These are phyloP conservation scores for Dalbergia oliveri DNA, from an alignment of 306 rosid genomes.

Conservation along the genomic window DNA sequence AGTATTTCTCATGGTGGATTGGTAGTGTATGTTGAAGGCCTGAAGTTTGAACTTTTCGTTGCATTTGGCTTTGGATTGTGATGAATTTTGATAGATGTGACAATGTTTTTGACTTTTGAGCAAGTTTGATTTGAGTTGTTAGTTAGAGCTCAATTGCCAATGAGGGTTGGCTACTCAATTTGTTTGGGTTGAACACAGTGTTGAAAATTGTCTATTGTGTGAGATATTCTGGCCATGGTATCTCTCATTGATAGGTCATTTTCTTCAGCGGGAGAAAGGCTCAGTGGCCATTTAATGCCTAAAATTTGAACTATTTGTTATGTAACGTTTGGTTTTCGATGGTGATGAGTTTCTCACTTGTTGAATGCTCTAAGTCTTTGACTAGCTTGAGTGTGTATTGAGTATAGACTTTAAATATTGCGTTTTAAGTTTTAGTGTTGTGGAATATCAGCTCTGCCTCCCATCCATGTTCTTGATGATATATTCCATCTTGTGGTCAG, in stretches of 20 bases:
- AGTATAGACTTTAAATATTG: background rate
- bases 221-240: background rate
- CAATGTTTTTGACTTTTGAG: background rate
- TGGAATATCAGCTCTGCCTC: slow-evolving; percentile 9
- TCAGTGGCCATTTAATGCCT: background rate
- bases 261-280: background rate
- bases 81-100: background rate
- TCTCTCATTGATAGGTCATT: background rate
- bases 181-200: background rate
- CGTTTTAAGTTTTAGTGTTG: slow-evolving; percentile 2
- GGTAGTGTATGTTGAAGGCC: background rate
- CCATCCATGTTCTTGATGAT: slow-evolving; percentile 4
- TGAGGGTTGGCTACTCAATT: background rate
- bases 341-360: slow-evolving; percentile 12
- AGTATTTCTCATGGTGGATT: too few species aligned
- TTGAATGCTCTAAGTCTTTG: background rate
- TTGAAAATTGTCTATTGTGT: background rate
- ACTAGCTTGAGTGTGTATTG: background rate
- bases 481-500: background rate
- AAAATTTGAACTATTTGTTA: background rate
- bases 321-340: background rate
- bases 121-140: slow-evolving; percentile 13
- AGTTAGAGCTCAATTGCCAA: background rate
- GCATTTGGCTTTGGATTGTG: slow-evolving; percentile 17
- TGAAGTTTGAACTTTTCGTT: slow-evolving; percentile 3